Evolutionary conservation across 768 basidiomycete genomes (phyloP).

Genomic region (Mycena haematopus): DNA sequence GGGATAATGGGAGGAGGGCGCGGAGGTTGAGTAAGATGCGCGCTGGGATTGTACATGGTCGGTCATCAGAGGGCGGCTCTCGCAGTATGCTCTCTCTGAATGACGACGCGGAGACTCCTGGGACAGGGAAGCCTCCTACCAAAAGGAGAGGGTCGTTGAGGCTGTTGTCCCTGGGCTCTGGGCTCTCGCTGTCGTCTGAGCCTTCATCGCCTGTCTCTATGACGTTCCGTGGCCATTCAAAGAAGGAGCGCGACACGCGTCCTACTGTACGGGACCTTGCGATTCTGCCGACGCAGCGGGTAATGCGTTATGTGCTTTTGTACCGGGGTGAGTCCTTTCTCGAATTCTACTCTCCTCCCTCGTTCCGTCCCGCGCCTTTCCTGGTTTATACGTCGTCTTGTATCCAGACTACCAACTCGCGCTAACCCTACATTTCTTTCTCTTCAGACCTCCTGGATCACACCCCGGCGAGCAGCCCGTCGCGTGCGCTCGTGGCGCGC

Average conservation of each 20-base stretch:
- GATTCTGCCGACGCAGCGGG: constrained; percentile 68
- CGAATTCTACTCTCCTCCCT: no score
- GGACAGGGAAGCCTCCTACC: not conserved
- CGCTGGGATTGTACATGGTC: not conserved
- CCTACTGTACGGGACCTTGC: constrained; percentile 63
- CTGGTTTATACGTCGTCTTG: no score
- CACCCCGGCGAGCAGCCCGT: constrained; percentile 60
- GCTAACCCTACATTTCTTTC: not conserved
- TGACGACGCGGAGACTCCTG: not conserved
- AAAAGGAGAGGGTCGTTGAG: not conserved
- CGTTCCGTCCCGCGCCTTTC: no score
- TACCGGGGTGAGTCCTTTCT: constrained; percentile 55
- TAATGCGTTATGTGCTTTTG: constrained; percentile 71
- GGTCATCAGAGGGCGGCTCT: not conserved
- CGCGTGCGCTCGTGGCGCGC: constrained; percentile 59
- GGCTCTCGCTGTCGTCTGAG: constrained; percentile 7
- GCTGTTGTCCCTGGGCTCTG: not conserved
- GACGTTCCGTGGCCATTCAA: not conserved
- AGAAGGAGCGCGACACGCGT: constrained; percentile 11
- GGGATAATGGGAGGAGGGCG: not conserved
- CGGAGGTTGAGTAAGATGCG: constrained; percentile 22
- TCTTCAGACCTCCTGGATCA: constrained; percentile 58
- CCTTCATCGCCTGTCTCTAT: not conserved
- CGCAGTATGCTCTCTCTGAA: not conserved
- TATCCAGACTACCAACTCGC: not conserved